A percentile compares a stretch with the other conserved stretches of the same genome.
Conservation (phyloP, 176 grass and related monocot genomes). For the Triticum aestivum region IWGSC_CS_RefSeq_v2.1 NC_057799.1:369666816-369667315, state of each 20-base stretch:
- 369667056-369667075: background rate
- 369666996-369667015: background rate
- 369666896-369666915: background rate
- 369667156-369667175: background rate
- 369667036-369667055: background rate
- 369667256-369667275: background rate
- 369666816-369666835: background rate
- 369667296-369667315: background rate
- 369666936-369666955: background rate
- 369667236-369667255: background rate
- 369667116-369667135: background rate
- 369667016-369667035: background rate
- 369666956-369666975: background rate
- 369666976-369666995: background rate
- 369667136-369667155: background rate
- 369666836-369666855: background rate
- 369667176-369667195: background rate
- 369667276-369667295: background rate
- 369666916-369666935: background rate
- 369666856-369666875: background rate
- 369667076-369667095: conserved; percentile 24
- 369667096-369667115: conserved; percentile 24
- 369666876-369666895: background rate
- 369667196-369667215: background rate
- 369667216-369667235: background rate